Conservation (phyloP, 192 early-diverging fungal genomes). For the Spinellus fusiger region DNA sequence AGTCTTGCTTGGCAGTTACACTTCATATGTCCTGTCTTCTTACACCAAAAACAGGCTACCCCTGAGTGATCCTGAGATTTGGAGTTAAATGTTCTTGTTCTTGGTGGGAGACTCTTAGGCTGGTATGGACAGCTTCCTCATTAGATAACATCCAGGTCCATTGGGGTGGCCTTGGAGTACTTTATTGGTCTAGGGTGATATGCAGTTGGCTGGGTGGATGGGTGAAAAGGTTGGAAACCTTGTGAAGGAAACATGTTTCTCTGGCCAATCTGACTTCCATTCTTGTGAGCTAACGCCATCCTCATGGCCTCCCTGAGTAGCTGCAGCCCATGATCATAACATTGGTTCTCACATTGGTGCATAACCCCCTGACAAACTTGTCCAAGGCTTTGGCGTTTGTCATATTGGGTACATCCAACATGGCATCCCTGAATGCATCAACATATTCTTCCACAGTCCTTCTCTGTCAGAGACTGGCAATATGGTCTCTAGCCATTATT, state of each 20-base stretch:
- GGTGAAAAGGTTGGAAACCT: too few relatives aligned
- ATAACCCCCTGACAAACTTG: background rate
- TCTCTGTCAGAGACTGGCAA: background rate
- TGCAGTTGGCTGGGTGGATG: too few relatives aligned
- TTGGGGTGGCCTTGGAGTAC: background rate
- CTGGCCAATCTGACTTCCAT: background rate
- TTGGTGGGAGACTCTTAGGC: background rate
- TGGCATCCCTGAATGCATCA: background rate
- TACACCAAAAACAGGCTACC: background rate
- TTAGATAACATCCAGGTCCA: background rate
- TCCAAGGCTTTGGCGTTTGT: background rate
- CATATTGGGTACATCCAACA: background rate
- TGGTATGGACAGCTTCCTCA: too few relatives aligned
- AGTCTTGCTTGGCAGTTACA: background rate
- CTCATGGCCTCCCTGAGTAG: background rate
- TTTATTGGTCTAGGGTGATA: background rate
- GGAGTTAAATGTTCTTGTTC: background rate
- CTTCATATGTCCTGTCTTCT: background rate
- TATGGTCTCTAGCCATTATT: background rate
- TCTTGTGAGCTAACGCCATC: background rate
- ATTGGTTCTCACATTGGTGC: background rate
- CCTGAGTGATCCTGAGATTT: background rate
- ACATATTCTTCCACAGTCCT: background rate
- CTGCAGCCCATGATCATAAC: background rate
- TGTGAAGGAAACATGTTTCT: too few relatives aligned